A percentile compares a stretch with the other conserved stretches of the same genome.
Evolutionary conservation across 768 basidiomycete species (phyloP).

Genomic region (Phanerochaete carnosa): DNA sequence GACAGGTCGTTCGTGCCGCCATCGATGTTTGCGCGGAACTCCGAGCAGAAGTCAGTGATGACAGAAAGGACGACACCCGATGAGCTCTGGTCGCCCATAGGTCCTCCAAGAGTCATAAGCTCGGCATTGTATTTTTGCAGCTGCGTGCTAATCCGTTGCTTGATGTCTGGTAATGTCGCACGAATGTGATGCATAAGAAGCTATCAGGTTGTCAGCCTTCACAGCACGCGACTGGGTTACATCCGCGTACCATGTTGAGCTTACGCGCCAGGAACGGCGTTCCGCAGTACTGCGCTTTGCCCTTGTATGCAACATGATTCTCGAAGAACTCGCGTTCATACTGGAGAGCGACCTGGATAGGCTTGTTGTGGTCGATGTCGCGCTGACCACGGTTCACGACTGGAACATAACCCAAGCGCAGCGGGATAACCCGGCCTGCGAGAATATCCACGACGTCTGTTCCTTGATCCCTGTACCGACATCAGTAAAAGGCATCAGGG

Average conservation of each 20-base stretch:
- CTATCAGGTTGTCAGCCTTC: constrained; percentile 33
- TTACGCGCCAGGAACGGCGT: constrained; percentile 95
- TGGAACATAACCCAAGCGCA: constrained; percentile 95
- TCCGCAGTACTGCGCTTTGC: constrained; percentile 94
- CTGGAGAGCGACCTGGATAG: constrained; percentile 84
- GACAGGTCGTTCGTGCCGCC: constrained; percentile 96
- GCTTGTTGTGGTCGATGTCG: constrained; percentile 88
- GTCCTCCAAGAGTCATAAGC: constrained; percentile 79
- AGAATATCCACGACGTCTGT: constrained; percentile 99
- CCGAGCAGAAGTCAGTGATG: constrained; percentile 96
- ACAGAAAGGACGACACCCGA: constrained; percentile 94
- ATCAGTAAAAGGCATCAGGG: neutral
- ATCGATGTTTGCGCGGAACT: constrained; percentile 96
- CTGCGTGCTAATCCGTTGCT: constrained; percentile 89
- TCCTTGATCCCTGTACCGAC: constrained; percentile 80
- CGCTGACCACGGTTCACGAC: constrained; percentile 98
- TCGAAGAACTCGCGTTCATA: constrained; percentile 93
- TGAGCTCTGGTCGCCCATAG: constrained; percentile 79
- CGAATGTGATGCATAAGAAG: constrained; percentile 99
- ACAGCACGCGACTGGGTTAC: neutral
- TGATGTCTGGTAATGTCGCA: constrained; percentile 97
- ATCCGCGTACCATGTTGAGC: constrained; percentile 76
- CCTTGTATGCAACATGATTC: constrained; percentile 87
- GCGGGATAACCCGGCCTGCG: constrained; percentile 93
- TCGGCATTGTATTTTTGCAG: constrained; percentile 87